These are phyloP conservation scores for Stephania cephalantha DNA, from an alignment of 164 flowering plant genomes.

Conservation along the genomic window DNA sequence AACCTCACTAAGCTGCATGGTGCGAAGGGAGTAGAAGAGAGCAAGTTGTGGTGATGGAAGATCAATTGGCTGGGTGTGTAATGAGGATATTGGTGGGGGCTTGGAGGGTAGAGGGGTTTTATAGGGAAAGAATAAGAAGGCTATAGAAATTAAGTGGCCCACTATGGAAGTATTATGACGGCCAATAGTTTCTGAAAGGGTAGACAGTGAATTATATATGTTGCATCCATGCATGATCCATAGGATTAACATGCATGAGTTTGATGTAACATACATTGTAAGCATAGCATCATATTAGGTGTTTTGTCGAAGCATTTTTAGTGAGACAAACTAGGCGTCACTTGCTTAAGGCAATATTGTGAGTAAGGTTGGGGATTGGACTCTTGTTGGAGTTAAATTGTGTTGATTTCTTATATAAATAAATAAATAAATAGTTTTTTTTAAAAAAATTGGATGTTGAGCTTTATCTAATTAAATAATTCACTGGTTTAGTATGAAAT, in stretches of 20 bases:
- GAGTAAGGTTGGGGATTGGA: not conserved
- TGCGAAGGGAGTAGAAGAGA: not conserved
- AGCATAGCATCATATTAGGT: not conserved
- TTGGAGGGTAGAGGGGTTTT: constrained; percentile 19
- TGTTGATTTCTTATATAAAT: not conserved
- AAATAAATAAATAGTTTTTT: not conserved
- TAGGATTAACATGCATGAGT: not conserved
- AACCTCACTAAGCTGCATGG: constrained; percentile 35
- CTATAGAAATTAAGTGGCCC: constrained; percentile 29
- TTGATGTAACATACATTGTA: not conserved
- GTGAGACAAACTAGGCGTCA: too few species aligned
- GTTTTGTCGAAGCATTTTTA: not conserved
- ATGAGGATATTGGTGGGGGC: constrained; percentile 8
- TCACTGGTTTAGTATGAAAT: too few species aligned
- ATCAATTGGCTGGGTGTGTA: constrained; percentile 6
- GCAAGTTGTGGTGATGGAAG: not conserved
- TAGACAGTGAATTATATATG: constrained; percentile 18
- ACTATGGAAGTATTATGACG: constrained; percentile 21
- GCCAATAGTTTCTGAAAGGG: constrained; percentile 26
- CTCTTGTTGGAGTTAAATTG: not conserved
- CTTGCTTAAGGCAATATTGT: too few species aligned
- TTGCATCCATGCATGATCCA: not conserved
- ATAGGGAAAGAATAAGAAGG: constrained; percentile 28
- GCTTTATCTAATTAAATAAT: not conserved
- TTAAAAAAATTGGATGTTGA: not conserved